Evolutionary conservation across 768 basidiomycete species (phyloP), one percentile per base, ranked within the genome.

Genomic region (Tricholoma matsutake): DNA sequence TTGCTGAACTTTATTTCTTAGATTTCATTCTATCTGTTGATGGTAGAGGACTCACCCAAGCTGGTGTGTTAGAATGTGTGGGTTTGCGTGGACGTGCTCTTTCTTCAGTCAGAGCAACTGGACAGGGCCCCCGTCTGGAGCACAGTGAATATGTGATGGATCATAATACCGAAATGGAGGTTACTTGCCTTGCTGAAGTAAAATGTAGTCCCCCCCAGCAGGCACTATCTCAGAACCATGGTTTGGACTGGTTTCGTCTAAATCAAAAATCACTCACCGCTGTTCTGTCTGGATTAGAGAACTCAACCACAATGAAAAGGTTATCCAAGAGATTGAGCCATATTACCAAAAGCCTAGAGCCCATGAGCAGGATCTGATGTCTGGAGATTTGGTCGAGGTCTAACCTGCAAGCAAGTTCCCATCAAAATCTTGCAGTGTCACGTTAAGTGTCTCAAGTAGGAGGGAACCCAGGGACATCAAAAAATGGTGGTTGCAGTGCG

Each of bases 61-160:
- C 41, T 22, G 62, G 47, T 16, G 62, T 60, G 51, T 60, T 54
- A 22, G 61, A 63, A 63, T 60, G 54, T 2, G 64, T 65, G 22
- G 64, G 64, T 41, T 65, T 54, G 51, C 64, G 62, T 43, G 32
- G 54, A 60, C 64, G 64, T 18, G 64, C 58, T 7, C 45, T 52
- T 41, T 37, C 52, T 14, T 60, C 39, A 10, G 62, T 63, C 29
- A 64, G 57, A 56, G 11, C 31, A 47, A 64, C 64, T 31, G 28
- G 39, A 1, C 47, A 54, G 37, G 64, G 51, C 49, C 49, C 32
- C 63, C 56, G 53, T 61, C 63, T 61, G 47, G 49, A 54, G 35
- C 18, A 34, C 16, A n/a, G 56, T 61, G 41, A 61, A 55, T 54
- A 53, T 7, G 39, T 28, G 16, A 61, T 41, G 39, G 10, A 41